phyloP scores from a whole-genome alignment of 352 stramenopile genomes.

The Phytophthora lateralis region DNA sequence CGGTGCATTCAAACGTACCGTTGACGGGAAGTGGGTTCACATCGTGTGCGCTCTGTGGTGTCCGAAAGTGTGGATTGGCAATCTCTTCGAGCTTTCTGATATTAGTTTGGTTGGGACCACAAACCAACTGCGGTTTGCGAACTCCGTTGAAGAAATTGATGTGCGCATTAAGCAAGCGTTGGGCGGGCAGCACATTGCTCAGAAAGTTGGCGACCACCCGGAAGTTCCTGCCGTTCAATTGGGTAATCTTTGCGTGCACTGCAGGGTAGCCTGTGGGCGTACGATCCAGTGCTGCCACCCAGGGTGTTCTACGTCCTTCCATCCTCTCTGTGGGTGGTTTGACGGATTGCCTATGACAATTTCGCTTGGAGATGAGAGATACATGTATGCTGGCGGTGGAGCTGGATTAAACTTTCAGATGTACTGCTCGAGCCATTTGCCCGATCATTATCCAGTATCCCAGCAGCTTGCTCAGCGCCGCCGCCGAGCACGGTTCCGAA shows the following conservation, averaged over 20 bases:
- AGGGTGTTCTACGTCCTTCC: constrained; percentile 68
- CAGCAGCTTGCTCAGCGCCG: constrained; percentile 52
- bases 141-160: constrained; percentile 62
- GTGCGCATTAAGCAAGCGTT: constrained; percentile 37
- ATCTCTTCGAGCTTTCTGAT: constrained; percentile 75
- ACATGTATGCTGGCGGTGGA: constrained; percentile 76
- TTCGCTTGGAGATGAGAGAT: constrained; percentile 47
- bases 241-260: constrained; percentile 68
- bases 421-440: constrained; percentile 64
- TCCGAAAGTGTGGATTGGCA: constrained; percentile 86
- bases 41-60: constrained; percentile 91
- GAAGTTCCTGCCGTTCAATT: constrained; percentile 31
- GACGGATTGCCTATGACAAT: constrained; percentile 80
- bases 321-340: constrained; percentile 89
- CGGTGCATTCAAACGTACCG: constrained; percentile 86
- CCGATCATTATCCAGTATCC: constrained; percentile 46
- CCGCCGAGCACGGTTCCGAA: constrained; percentile 67
- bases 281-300: constrained; percentile 70
- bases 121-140: constrained; percentile 55
- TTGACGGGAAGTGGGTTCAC: constrained; percentile 90
- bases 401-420: constrained; percentile 75
- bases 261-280: constrained; percentile 74
- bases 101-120: constrained; percentile 68
- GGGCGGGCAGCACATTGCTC: constrained; percentile 10
- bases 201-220: constrained; percentile 14